phyloP scores from a whole-genome alignment of 2,329 filamentous ascomycete genomes.

The Chaetomium sp. region DNA sequence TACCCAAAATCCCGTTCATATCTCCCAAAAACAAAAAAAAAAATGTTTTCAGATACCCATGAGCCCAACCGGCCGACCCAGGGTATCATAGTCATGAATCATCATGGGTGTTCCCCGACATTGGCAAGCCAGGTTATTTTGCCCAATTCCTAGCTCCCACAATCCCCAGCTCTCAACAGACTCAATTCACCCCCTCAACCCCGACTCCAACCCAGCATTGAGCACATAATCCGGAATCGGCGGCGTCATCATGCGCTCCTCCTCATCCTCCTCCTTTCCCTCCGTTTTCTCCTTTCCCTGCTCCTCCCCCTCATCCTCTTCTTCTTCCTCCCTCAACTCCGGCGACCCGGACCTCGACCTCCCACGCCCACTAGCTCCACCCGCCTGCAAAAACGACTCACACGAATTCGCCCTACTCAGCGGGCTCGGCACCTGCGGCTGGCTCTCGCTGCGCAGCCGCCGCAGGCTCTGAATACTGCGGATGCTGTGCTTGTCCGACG shows the following conservation, averaged over 20 bases:
- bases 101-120: not conserved
- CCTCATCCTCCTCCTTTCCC: constrained; percentile 18
- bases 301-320: constrained; percentile 14
- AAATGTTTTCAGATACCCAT: not conserved
- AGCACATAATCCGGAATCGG: constrained; percentile 58
- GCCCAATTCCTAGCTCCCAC: too few relatives aligned
- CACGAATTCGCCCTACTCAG: constrained; percentile 45
- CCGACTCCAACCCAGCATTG: constrained; percentile 45
- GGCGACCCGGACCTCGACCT: constrained; percentile 21
- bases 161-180: too few relatives aligned
- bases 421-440: constrained; percentile 42
- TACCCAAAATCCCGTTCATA: not conserved
- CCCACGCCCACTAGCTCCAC: not conserved
- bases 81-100: not conserved
- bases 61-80: not conserved
- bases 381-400: constrained; percentile 36
- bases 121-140: too few relatives aligned
- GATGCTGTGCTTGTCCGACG: constrained; percentile 40
- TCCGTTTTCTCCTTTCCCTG: not conserved
- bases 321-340: constrained; percentile 25
- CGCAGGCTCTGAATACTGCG: constrained; percentile 43
- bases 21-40: not conserved
- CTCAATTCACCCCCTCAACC: constrained; percentile 26
- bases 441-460: constrained; percentile 51
- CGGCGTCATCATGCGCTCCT: constrained; percentile 48